Evolutionary conservation across 208 protist species (phyloP).

Genomic region (Trypanosoma grayi): DNA sequence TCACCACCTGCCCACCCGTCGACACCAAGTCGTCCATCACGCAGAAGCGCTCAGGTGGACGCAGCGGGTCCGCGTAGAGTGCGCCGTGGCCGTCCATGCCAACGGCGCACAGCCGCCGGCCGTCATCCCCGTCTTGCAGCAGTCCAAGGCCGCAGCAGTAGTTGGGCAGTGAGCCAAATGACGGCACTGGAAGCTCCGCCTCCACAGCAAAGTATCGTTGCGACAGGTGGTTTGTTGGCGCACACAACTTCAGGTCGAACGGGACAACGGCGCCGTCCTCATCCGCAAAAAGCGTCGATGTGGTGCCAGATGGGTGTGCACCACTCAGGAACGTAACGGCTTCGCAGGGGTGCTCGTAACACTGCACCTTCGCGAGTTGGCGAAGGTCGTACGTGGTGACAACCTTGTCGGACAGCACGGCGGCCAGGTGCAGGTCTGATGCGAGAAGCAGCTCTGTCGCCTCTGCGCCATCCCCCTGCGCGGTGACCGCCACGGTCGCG

Average conservation of each 20-base stretch:
- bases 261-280: slow-evolving; percentile 65
- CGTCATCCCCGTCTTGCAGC: slow-evolving; percentile 28
- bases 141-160: slow-evolving; percentile 39
- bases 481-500: slow-evolving; percentile 27
- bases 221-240: slow-evolving; percentile 23
- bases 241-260: slow-evolving; percentile 25
- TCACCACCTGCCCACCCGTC: slow-evolving; percentile 43
- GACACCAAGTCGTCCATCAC: slow-evolving; percentile 27
- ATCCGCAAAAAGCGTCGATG: slow-evolving; percentile 43
- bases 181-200: slow-evolving; percentile 11
- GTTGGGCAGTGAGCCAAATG: slow-evolving; percentile 51
- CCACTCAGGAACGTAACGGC: slow-evolving; percentile 31
- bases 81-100: slow-evolving; percentile 66
- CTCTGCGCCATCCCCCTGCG: neutral
- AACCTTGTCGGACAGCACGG: slow-evolving; percentile 43
- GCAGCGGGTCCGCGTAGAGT: slow-evolving; percentile 32
- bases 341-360: slow-evolving; percentile 43
- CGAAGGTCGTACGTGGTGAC: slow-evolving; percentile 57
- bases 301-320: slow-evolving; percentile 8
- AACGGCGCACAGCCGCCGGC: slow-evolving; percentile 36
- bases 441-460: slow-evolving; percentile 52
- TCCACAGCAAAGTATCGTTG: slow-evolving; percentile 37
- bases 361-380: slow-evolving; percentile 11
- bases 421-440: slow-evolving; percentile 33
- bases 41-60: slow-evolving; percentile 4